These are phyloP conservation scores for Chaetomiaceae sp. DNA, from an alignment of 2,329 filamentous ascomycete genomes.

Conservation along the genomic window DNA sequence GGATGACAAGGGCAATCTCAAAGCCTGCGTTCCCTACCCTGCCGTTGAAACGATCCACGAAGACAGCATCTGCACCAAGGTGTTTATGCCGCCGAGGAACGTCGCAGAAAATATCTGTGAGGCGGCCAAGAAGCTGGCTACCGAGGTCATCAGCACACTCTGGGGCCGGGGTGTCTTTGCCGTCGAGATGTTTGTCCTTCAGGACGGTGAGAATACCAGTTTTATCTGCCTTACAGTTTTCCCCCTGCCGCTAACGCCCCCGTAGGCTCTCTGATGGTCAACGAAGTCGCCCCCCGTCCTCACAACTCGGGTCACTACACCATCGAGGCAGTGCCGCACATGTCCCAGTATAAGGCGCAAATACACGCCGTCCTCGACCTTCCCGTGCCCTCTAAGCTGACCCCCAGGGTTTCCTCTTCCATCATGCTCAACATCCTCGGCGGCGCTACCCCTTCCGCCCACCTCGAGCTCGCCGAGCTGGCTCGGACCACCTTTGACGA, in stretches of 20 bases:
- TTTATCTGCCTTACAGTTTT: no score
- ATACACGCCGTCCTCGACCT: conserved; percentile 73
- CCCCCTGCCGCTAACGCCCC: conserved; percentile 3
- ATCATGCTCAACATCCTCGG: conserved; percentile 83
- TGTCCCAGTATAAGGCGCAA: conserved; percentile 90
- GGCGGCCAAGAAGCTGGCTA: conserved; percentile 70
- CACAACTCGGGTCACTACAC: conserved; percentile 96
- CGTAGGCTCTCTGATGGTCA: conserved; percentile 64
- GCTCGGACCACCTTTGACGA: conserved; percentile 41
- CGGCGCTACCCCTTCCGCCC: conserved; percentile 59
- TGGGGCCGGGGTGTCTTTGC: conserved; percentile 91
- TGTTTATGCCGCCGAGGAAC: conserved; percentile 76
- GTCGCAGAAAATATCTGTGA: conserved; percentile 57
- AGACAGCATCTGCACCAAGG: conserved; percentile 90
- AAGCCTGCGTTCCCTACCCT: conserved; percentile 66
- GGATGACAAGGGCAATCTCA: conserved; percentile 51
- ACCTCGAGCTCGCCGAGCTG: conserved; percentile 46
- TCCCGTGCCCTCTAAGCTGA: conserved; percentile 49
- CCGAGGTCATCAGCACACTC: conserved; percentile 72
- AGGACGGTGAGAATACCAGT: conserved; percentile 58
- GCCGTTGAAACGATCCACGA: conserved; percentile 93
- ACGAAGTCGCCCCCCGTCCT: conserved; percentile 75
- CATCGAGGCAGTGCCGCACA: conserved; percentile 81
- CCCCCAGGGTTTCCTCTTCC: conserved; percentile 53
- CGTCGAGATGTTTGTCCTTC: conserved; percentile 88